Evolutionary conservation across 192 early-diverging fungal genomes (phyloP), one percentile per base, ranked within the genome.

Genomic region (Gryganskiella cystojenkinii): DNA sequence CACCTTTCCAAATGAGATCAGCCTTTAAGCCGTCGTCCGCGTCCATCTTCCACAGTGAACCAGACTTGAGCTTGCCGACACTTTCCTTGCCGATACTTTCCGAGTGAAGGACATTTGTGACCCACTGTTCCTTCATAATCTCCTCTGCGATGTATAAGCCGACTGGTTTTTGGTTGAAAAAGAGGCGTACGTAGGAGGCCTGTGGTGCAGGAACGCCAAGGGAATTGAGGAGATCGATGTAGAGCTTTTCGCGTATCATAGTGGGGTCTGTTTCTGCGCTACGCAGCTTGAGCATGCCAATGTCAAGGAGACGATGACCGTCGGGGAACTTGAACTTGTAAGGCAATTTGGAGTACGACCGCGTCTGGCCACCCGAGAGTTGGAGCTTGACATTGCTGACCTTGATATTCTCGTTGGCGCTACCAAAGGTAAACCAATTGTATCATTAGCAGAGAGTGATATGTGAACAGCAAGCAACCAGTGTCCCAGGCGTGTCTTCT

Each of bases 231-330:
- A 81, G 46, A 65, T 84, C 83, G n/a, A 60, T 27, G 47, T 84
- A 84, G 11, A 84, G 20, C 52, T 81, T 84, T 51, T 84, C 83
- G 24, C 83, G 75, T 3, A 84, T 60, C 70, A 84, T 71, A 30
- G 80, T 81, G 11, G 74, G 61, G 30, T 84, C 83, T 3, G 80
- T 81, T 3, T 72, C 67, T 47, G 54, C 76, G 20, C 64, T 67
- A 2, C 83, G 64, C 9, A 84, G 44, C 52, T 73, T 81, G 19
- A 74, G 56, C 37, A 52, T 33, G 49, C 42, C 63, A 17, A 81
- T 47, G 14, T 71, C 66, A 49, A 74, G 30, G 30, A 61, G 57
- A 42, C 25, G 22, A 44, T 59, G 57, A 44, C 64, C 52, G 33
- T 69, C 58, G 14, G 62, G 66, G 46, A 84, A 80, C 31, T 84